phyloP scores from a whole-genome alignment of 2,329 filamentous ascomycete species.

The Fusarium citri region DNA sequence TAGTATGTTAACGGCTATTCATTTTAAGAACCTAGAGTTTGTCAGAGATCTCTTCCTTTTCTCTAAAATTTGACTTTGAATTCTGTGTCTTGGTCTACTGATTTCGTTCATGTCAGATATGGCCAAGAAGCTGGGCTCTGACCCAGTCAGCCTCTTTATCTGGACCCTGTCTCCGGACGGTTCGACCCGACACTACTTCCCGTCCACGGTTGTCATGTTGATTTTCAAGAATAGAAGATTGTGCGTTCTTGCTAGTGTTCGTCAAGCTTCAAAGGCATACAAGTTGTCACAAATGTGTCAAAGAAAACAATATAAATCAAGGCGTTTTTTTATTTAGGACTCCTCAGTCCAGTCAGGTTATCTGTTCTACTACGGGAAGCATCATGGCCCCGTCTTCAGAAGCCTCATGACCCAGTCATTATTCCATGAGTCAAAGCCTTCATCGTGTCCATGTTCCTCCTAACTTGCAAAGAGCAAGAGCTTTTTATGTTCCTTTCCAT shows the following conservation, averaged over 20 bases:
- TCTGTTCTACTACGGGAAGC: conserved; percentile 50
- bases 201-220: background rate
- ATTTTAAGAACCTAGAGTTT: background rate
- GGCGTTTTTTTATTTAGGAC: conserved; percentile 50
- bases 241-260: background rate
- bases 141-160: background rate
- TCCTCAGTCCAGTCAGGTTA: conserved; percentile 50
- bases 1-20: background rate
- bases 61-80: background rate
- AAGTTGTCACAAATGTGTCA: background rate
- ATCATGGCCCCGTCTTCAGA: conserved; percentile 45
- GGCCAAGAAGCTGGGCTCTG: background rate
- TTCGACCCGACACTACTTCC: background rate
- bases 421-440: conserved; percentile 45
- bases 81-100: background rate
- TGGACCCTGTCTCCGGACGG: background rate
- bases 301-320: conserved; percentile 35
- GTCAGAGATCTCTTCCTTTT: background rate
- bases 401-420: conserved; percentile 44
- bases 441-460: conserved; percentile 48
- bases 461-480: conserved; percentile 49
- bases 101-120: background rate
- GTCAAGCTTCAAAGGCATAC: background rate
- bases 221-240: background rate
- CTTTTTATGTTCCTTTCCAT: conserved; percentile 48